Base-by-base conservation (phyloP, 1,284 basidiomycete species). In the Moniliophthora roreri region DNA sequence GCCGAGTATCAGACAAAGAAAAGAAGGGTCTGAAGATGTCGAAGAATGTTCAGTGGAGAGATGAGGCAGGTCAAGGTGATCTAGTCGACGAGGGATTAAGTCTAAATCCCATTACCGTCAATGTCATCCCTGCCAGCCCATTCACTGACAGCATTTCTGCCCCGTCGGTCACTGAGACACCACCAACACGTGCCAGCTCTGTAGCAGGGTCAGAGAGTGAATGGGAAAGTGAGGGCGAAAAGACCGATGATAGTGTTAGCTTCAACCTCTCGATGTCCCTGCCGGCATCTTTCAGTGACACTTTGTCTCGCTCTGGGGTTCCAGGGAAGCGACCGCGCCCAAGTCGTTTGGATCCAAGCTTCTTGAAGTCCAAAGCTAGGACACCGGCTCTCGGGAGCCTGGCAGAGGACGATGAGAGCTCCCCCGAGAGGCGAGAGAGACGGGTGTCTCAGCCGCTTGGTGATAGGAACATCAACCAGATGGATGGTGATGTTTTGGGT, bases 21-120 rank as follows among this genome's bases (percentile, higher is more conserved):
- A 80, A 78, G 70, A 79, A 81, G 67, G 84, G 57, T 2, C 35
- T 58, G 64, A 80, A 86, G 69, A 82, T 63, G 18, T 57, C 81
- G 66, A 95, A 95, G 69, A 87, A 82, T 51, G 90, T 96, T 15
- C 87, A 94, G 62, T 96, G 93, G 93, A 82, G 79, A 51, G 93
- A 96, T 62, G 89, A 95, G 66, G 91, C 81, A 4, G 93, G 93
- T 5, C 87, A 89, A 64, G 93, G 93, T 8, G 76, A 82, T 45
- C 71, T 95, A 44, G 89, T 91, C 60, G 91, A 93, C 62, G 79
- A 79, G 23, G 82, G 84, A 23, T 62, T 66, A 39, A 69, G 65
- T 32, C 50, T 55, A 9, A 44, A 51, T 8, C 35, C 55, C 18
- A 32, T 72, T 21, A 68, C 72, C 26, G 72, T 82, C 48, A 62